phyloP scores from a whole-genome alignment of 1,139 yeast species.

The Scheffersomyces illinoinensis region DNA sequence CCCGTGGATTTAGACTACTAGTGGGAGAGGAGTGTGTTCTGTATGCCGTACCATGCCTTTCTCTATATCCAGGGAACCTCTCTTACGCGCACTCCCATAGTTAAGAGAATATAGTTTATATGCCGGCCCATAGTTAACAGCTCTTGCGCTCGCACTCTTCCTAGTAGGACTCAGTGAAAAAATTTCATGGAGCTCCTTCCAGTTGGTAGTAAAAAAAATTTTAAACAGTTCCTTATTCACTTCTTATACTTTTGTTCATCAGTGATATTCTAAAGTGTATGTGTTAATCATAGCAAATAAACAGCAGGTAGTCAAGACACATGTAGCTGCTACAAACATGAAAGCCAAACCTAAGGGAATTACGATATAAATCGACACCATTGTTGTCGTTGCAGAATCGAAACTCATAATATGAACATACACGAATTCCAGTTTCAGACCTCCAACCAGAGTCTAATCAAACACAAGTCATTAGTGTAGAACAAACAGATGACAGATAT shows the following conservation, averaged over 20 bases:
- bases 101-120: neutral
- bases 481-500: neutral
- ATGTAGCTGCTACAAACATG: neutral
- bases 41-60: neutral
- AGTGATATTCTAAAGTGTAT: constrained; percentile 20
- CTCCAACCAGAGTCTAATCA: neutral
- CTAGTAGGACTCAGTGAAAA: neutral
- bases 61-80: neutral
- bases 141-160: neutral
- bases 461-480: neutral
- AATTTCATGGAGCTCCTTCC: neutral
- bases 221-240: neutral
- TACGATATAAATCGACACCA: neutral
- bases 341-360: neutral
- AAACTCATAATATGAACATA: neutral
- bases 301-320: neutral
- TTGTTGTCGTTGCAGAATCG: neutral
- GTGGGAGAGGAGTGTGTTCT: neutral
- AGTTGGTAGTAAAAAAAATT: neutral
- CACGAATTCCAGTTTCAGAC: neutral
- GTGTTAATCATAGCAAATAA: constrained; percentile 3
- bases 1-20: neutral
- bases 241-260: constrained; percentile 3
- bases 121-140: neutral
- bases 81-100: neutral